phyloP scores from a whole-genome alignment of 78 protist species.

The Trichosphaerium sp. region DNA sequence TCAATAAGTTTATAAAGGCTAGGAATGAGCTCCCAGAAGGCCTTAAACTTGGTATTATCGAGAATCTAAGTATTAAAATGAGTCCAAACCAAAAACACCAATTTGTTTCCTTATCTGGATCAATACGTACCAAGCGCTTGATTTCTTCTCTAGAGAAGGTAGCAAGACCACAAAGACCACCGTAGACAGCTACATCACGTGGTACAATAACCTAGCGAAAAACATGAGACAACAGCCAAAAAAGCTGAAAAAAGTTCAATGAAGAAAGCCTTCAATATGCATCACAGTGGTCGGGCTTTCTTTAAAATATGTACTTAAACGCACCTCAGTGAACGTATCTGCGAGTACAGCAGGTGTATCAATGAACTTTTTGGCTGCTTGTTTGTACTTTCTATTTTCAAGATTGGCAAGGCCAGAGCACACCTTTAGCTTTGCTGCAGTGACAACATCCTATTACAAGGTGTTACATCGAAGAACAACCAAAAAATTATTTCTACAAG shows the following conservation, averaged over 20 bases:
- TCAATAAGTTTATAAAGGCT: slow-evolving; percentile 40
- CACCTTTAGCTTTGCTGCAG: slow-evolving; percentile 32
- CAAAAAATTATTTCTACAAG: neutral
- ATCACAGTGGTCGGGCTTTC: neutral
- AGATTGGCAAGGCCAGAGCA: slow-evolving; percentile 48
- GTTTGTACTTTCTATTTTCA: slow-evolving; percentile 21
- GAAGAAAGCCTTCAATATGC: neutral
- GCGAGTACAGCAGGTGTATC: slow-evolving; percentile 22
- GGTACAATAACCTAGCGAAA: slow-evolving; percentile 22
- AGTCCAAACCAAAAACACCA: neutral
- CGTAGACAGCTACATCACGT: slow-evolving; percentile 70
- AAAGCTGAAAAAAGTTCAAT: neutral
- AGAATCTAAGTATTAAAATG: too few relatives aligned
- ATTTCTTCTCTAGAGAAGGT: slow-evolving; percentile 69
- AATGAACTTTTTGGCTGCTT: slow-evolving; percentile 49
- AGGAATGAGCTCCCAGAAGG: slow-evolving; percentile 56
- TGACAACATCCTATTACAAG: too few relatives aligned
- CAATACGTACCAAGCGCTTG: too few relatives aligned
- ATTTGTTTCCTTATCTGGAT: neutral
- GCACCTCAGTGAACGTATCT: slow-evolving; percentile 13
- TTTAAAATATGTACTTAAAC: neutral
- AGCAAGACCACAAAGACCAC: slow-evolving; percentile 76
- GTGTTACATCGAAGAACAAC: neutral
- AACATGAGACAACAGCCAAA: neutral
- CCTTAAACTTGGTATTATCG: slow-evolving; percentile 45